Conservation (phyloP, 1,284 basidiomycete genomes). For the Marasmius tenuissimus region DNA sequence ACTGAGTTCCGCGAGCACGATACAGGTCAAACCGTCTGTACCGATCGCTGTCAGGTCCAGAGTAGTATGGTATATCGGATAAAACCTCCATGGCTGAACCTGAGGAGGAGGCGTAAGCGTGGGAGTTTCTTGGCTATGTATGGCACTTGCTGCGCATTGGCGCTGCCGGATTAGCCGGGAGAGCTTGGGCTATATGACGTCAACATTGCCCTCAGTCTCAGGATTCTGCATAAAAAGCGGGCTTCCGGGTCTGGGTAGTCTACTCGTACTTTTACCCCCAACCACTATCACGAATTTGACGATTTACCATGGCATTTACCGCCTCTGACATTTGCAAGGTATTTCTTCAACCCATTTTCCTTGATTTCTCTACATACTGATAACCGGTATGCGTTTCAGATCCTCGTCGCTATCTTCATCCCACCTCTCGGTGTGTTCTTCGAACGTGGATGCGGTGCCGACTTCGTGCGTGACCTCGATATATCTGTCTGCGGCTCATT, state of each 20-base stretch:
- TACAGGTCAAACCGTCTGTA: slow-evolving; percentile 52
- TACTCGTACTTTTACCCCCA: slow-evolving; percentile 11
- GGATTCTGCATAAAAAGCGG: neutral
- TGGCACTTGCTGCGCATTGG: neutral
- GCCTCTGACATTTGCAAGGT: slow-evolving; percentile 77
- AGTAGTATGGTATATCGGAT: slow-evolving; percentile 44
- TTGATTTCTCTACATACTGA: neutral
- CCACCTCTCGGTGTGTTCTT: slow-evolving; percentile 82
- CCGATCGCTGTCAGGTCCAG: slow-evolving; percentile 20
- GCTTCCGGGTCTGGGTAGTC: neutral
- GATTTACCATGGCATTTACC: slow-evolving; percentile 62
- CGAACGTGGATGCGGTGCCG: slow-evolving; percentile 72
- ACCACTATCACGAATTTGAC: slow-evolving; percentile 1
- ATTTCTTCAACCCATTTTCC: neutral
- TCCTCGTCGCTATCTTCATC: slow-evolving; percentile 68
- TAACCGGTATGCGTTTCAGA: slow-evolving; percentile 21
- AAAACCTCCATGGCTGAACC: slow-evolving; percentile 18
- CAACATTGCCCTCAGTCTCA: neutral
- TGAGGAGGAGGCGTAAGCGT: neutral
- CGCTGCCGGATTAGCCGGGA: neutral
- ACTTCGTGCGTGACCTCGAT: slow-evolving; percentile 47
- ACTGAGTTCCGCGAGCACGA: slow-evolving; percentile 9
- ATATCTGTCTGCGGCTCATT: neutral
- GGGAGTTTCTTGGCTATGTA: neutral
- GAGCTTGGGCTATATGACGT: neutral